Evolutionary conservation across 148 eudicot species (phyloP).

Genomic region (Silene latifolia): DNA sequence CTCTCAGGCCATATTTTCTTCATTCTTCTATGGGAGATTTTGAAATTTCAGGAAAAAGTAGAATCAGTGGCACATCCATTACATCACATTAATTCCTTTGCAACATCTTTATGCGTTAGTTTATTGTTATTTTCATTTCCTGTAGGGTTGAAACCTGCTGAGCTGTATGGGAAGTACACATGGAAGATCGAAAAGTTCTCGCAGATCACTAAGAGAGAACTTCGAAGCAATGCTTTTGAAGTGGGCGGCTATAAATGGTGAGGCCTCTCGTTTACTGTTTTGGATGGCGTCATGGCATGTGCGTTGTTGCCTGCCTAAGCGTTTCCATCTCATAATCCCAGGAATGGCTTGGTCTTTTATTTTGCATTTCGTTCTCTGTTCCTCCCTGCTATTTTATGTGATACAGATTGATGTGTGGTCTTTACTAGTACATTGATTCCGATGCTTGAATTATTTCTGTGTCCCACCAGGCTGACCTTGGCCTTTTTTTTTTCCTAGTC

Average conservation of each 20-base stretch:
- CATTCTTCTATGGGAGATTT: not conserved
- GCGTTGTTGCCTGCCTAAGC: not conserved
- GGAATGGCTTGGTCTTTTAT: not conserved
- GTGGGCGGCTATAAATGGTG: constrained; percentile 94
- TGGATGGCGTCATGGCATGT: constrained; percentile 7
- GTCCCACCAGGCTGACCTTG: not conserved
- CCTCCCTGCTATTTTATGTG: not conserved
- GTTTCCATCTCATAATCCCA: not conserved
- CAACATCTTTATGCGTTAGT: not conserved
- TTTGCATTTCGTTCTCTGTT: not conserved
- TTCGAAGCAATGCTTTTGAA: constrained; percentile 80
- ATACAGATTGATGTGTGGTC: not conserved
- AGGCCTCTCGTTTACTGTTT: constrained; percentile 26
- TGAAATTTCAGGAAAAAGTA: not conserved
- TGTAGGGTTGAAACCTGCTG: constrained; percentile 74
- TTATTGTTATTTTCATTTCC: not conserved
- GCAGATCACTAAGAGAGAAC: constrained; percentile 90
- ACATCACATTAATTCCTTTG: not conserved
- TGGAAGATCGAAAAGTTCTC: constrained; percentile 91
- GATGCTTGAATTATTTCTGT: not conserved
- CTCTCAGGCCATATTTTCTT: not conserved
- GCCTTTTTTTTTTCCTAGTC: not conserved
- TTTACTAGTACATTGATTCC: not conserved
- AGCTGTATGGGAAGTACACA: constrained; percentile 70
- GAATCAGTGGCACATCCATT: not conserved